Evolutionary conservation across 805 yeast genomes (phyloP), one percentile per base, ranked within the genome.

Genomic region (Nakazawaea holstii): DNA sequence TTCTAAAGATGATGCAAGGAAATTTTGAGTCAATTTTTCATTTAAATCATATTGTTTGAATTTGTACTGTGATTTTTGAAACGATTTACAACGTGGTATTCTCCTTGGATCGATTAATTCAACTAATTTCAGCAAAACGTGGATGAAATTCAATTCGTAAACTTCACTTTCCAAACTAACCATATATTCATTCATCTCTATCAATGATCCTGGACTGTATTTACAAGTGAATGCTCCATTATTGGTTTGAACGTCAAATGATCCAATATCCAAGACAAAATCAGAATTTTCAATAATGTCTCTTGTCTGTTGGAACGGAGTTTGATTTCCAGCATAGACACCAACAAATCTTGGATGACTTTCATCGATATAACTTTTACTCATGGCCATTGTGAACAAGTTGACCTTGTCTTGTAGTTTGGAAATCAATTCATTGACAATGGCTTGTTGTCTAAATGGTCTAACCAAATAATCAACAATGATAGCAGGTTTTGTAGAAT

Each of bases 111-210:
- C 52, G 13, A 49, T 13, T n/a, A 14, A 13, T n/a, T 64, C 60
- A 8, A 63, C 48, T 4, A 53, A 53, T 8, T 38, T 38, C 6
- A 62, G 56, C 8, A 76, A 57, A 1, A 60, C 53, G 11, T 58
- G 58, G 50, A 69, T 58, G 56, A 75, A 61, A 45, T 65, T 69
- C 8, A 60, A 46, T 26, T 54, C 57, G 53, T 64, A 48, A 57
- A 48, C 38, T 31, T 65, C 60, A 3, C 65, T 66, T 49, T 66
- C 67, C 28, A 76, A 55, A n/a, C 52, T 41, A 14, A 73, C 55
- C 50, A 65, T 70, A 50, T 74, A 77, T 1, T 73, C 73, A 50
- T 69, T 68, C 39, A 76, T 57, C 17, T 65, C 65, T 17, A 74
- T 59, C n/a, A 59, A 53, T 0, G 52, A 51, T 1, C 42, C 41